phyloP scores from a whole-genome alignment of 2,329 filamentous ascomycete genomes.

The Colletotrichum gloeosporioides region DNA sequence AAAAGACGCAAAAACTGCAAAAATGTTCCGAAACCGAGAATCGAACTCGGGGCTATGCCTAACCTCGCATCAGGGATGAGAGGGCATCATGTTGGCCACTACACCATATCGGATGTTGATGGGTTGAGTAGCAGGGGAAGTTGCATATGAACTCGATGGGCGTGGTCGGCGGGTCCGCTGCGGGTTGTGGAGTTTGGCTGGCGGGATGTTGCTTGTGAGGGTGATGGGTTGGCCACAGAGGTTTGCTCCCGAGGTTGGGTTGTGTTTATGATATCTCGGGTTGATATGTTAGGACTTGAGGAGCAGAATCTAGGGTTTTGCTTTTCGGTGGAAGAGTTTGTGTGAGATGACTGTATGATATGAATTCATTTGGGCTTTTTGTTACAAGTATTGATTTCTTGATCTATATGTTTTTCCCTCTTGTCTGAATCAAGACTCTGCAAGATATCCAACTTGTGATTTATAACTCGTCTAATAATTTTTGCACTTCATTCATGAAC shows the following conservation, averaged over 20 bases:
- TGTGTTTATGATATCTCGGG: not conserved
- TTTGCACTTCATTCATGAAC: too few relatives aligned
- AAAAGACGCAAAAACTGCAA: not conserved
- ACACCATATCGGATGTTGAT: conserved; percentile 14
- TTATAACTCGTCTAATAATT: too few relatives aligned
- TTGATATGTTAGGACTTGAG: not conserved
- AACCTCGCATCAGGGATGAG: not conserved
- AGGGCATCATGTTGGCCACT: conserved; percentile 22
- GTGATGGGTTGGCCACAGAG: not conserved
- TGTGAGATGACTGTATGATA: not conserved
- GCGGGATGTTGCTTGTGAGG: not conserved
- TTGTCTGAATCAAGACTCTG: too few relatives aligned
- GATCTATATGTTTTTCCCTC: too few relatives aligned
- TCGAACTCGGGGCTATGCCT: conserved; percentile 21
- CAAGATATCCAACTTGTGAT: too few relatives aligned
- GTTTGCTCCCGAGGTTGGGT: not conserved
- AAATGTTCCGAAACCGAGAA: conserved; percentile 3
- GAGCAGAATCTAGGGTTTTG: too few relatives aligned
- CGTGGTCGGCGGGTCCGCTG: not conserved
- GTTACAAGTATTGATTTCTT: too few relatives aligned
- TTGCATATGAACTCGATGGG: not conserved
- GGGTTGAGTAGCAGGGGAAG: rapidly evolving
- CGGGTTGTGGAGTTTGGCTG: not conserved
- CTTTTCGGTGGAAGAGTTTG: not conserved
- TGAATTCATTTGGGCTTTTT: too few relatives aligned